Evolutionary conservation across 2,329 filamentous ascomycete genomes (phyloP).

Genomic region (Cladosporium sp.): DNA sequence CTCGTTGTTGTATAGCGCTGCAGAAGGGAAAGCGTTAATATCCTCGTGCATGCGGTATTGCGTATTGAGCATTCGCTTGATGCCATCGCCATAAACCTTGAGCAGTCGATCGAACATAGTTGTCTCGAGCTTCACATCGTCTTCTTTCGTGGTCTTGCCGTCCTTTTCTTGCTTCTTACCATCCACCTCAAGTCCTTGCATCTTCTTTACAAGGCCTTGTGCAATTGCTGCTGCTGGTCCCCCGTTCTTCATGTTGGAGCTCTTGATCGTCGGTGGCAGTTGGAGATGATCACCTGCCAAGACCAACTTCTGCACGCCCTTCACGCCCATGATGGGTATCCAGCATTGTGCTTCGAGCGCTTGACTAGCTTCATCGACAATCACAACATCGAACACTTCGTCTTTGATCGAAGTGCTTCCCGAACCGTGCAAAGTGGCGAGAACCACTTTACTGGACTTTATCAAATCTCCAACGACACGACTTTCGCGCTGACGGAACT

Average conservation of each 20-base stretch:
- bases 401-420: conserved; percentile 77
- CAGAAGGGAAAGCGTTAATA: conserved; percentile 93
- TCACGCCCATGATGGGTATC: conserved; percentile 70
- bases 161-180: conserved; percentile 38
- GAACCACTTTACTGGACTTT: conserved; percentile 74
- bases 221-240: neutral
- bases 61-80: conserved; percentile 93
- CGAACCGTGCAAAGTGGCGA: conserved; percentile 88
- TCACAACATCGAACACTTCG: conserved; percentile 84
- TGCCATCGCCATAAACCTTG: conserved; percentile 69
- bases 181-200: conserved; percentile 21
- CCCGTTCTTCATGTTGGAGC: conserved; percentile 7
- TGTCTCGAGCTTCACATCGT: conserved; percentile 59
- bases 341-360: conserved; percentile 95
- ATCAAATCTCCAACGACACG: conserved; percentile 76
- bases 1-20: conserved; percentile 77
- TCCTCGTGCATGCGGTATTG: conserved; percentile 97
- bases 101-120: conserved; percentile 91
- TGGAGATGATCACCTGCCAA: conserved; percentile 94
- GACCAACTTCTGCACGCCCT: conserved; percentile 72
- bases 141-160: conserved; percentile 32
- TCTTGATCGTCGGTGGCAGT: conserved; percentile 87
- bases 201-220: conserved; percentile 10
- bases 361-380: conserved; percentile 95
- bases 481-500: conserved; percentile 80